Base-by-base conservation (phyloP, 805 yeast species). In the Candida arabinofermentans region DNA sequence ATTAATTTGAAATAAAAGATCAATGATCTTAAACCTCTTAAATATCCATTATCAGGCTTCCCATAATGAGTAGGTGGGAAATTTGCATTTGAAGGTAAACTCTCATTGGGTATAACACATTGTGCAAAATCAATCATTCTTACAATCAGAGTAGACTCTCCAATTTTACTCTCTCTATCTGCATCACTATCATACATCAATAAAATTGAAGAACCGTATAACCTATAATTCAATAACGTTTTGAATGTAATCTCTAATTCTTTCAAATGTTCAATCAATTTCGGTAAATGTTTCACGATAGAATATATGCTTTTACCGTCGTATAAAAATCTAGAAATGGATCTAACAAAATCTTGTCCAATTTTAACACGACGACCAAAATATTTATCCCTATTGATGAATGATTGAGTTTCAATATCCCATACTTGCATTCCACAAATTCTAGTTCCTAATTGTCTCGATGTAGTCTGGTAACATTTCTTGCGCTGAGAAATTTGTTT, bases 121-220 rank as follows among this genome's bases (percentile, higher is more conserved):
- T 90, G 96, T 1, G 98, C 98, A 71, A 93, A 93, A 65, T 93
- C 99, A 51, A 93, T 93, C 41, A 95, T 74, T 48, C 89, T 78
- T n/a, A 89, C 79, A 46, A 64, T 54, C 14, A 64, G 24, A 2
- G 64, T 55, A 4, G 59, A 50, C 9, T 47, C 48, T 16, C 34
- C 34, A 8, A 23, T 19, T 14, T 17, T 10, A 5, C 41, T 36
- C 8, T 45, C 37, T 9, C 36, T 41, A 27, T 54, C 57, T 2
- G 42, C 55, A 3, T 64, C 69, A 10, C 89, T 95, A 57, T 93
- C 98, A 62, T 91, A 91, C 81, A 93, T 87, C 50, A 93, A 70
- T 50, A 93, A 69, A 43, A 93, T 69, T 6, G 95, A 84, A 1
- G 96, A 84, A 1, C 99, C 99, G 62, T 93, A 93, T 56, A 93